Percentiles rank a stretch among this genome's conserved stretches.
Evolutionary conservation across 1,139 yeast species (phyloP).

Genomic region (Taiozyma sp.): DNA sequence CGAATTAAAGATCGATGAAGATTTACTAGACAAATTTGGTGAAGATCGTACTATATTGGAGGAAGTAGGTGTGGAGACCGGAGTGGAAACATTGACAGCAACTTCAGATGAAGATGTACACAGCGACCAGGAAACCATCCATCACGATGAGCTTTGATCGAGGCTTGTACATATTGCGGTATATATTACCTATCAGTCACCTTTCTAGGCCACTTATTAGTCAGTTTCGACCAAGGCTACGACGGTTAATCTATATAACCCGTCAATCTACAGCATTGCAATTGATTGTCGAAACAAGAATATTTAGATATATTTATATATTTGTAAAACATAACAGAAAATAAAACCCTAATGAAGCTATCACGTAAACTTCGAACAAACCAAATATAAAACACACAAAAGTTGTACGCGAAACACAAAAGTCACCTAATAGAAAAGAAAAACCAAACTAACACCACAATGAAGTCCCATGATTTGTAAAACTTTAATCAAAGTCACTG

Average conservation of each 20-base stretch:
- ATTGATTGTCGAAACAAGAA: neutral
- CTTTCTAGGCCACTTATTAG: no score
- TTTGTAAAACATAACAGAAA: neutral
- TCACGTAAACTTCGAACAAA: neutral
- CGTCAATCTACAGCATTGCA: neutral
- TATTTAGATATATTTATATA: neutral
- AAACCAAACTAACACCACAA: neutral
- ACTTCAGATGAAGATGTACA: neutral
- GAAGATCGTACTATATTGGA: neutral
- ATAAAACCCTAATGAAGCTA: neutral
- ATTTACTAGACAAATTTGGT: neutral
- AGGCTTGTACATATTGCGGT: no score
- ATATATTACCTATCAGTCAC: no score
- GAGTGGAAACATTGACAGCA: neutral
- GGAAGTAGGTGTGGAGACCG: neutral
- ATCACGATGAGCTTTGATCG: neutral
- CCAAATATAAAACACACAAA: neutral
- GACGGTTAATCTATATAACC: no score
- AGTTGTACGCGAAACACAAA: neutral
- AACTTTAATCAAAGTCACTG: constrained; percentile 11
- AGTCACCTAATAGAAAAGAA: neutral
- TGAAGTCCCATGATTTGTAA: neutral
- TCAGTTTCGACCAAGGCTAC: no score
- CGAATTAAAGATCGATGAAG: neutral
- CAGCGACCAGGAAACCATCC: neutral